These are phyloP conservation scores for Spizellomyces punctatus DNA, from an alignment of 192 early-diverging fungal genomes.

Conservation along the genomic window DNA sequence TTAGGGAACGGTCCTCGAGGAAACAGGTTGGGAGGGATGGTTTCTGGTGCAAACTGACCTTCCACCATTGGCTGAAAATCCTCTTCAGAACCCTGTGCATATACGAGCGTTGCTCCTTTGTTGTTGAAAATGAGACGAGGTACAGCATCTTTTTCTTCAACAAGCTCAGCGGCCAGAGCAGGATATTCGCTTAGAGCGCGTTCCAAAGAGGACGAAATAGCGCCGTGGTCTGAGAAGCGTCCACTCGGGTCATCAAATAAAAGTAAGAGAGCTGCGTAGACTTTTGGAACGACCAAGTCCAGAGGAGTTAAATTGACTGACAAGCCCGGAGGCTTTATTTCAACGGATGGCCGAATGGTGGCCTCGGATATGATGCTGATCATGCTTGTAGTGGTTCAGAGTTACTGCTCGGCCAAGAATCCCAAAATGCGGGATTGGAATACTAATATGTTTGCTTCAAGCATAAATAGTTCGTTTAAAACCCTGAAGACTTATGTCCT, in stretches of 20 bases:
- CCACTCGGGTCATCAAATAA: slow-evolving; percentile 2
- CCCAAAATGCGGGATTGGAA: too few species aligned
- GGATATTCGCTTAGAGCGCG: background rate
- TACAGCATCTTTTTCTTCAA: background rate
- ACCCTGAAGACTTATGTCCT: too few species aligned
- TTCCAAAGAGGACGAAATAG: background rate
- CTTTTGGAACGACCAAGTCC: slow-evolving; percentile 1
- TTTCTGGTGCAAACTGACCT: background rate
- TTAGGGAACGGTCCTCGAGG: slow-evolving; percentile 1
- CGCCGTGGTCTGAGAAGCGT: background rate
- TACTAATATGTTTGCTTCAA: too few species aligned
- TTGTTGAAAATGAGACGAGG: background rate
- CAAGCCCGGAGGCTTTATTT: too few species aligned
- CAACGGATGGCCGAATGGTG: too few species aligned
- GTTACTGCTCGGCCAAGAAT: too few species aligned
- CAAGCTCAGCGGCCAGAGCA: background rate
- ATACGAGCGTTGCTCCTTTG: background rate
- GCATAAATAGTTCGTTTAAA: too few species aligned
- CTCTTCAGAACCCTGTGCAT: background rate
- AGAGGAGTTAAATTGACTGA: too few species aligned
- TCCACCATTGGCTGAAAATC: background rate
- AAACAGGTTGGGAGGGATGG: background rate
- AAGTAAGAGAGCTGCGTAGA: slow-evolving; percentile 2
- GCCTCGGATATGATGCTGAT: too few species aligned
- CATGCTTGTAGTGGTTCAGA: too few species aligned